Evolutionary conservation across 495 filamentous ascomycete genomes (phyloP).

Genomic region (Aspergillus saccharolyticus): DNA sequence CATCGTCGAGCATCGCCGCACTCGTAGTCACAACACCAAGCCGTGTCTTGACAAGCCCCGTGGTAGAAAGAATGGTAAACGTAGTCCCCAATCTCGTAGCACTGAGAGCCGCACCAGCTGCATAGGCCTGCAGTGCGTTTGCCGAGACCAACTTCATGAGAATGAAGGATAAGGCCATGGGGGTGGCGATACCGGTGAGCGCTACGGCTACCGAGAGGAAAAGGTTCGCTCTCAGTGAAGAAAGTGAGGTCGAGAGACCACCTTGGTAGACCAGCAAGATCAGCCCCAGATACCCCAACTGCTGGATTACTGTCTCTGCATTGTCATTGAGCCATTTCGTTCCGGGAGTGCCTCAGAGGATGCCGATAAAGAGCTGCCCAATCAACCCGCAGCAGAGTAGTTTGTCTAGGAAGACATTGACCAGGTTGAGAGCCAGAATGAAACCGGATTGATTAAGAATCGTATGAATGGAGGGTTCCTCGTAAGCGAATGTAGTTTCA

Average conservation of each 20-base stretch:
- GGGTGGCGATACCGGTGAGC: constrained; percentile 55
- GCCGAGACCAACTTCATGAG: constrained; percentile 39
- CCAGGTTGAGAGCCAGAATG: constrained; percentile 58
- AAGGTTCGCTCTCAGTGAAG: constrained; percentile 54
- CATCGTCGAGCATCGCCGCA: constrained; percentile 81
- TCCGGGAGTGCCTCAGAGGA: constrained; percentile 63
- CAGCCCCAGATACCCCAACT: constrained; percentile 72
- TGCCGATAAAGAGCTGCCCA: constrained; percentile 68
- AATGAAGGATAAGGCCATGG: constrained; percentile 65
- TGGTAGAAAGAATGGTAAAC: constrained; percentile 63
- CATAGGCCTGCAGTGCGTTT: constrained; percentile 59
- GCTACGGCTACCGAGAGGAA: constrained; percentile 57
- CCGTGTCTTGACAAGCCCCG: constrained; percentile 51
- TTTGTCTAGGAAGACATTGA: constrained; percentile 54
- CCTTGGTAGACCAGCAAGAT: constrained; percentile 72
- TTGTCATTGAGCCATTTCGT: constrained; percentile 45
- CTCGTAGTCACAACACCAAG: constrained; percentile 64
- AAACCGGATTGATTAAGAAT: constrained; percentile 62
- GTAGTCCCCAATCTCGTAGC: constrained; percentile 76
- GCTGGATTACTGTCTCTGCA: constrained; percentile 53
- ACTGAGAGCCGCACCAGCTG: constrained; percentile 71
- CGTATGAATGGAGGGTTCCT: constrained; percentile 52
- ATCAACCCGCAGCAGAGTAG: constrained; percentile 66
- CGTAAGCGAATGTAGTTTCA: constrained; percentile 46
- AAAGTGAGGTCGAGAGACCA: constrained; percentile 60